These are phyloP conservation scores for Cavenderia fasciculata DNA, from an alignment of 78 protist genomes.

Conservation along the genomic window DNA sequence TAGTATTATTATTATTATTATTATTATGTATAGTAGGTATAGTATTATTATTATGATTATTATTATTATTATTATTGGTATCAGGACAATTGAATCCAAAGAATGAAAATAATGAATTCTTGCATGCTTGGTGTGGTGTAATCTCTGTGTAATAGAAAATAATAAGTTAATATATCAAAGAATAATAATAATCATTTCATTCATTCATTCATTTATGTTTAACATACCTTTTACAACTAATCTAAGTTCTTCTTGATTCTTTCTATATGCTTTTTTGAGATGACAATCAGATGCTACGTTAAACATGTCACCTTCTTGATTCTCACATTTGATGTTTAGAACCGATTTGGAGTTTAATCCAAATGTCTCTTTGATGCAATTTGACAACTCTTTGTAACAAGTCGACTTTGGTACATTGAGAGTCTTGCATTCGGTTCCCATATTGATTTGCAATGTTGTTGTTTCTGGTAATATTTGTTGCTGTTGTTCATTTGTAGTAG, in stretches of 20 bases:
- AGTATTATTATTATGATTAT: neutral
- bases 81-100: neutral
- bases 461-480: neutral
- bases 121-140: neutral
- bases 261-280: conserved; percentile 36
- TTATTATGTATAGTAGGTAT: neutral
- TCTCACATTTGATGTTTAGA: conserved; percentile 50
- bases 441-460: conserved; percentile 27
- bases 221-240: conserved; percentile 61
- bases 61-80: neutral
- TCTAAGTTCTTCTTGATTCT: conserved; percentile 1
- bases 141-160: neutral
- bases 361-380: conserved; percentile 42
- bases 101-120: conserved; percentile 22
- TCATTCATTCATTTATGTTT: too few relatives aligned
- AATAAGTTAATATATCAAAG: neutral
- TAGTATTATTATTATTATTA: neutral
- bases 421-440: conserved; percentile 17
- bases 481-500: neutral
- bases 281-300: conserved; percentile 59
- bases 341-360: conserved; percentile 38
- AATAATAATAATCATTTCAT: neutral
- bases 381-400: conserved; percentile 29
- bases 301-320: conserved; percentile 41
- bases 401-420: conserved; percentile 20